Evolutionary conservation across 2,329 filamentous ascomycete genomes (phyloP).

Genomic region (Epichloe uncinata): DNA sequence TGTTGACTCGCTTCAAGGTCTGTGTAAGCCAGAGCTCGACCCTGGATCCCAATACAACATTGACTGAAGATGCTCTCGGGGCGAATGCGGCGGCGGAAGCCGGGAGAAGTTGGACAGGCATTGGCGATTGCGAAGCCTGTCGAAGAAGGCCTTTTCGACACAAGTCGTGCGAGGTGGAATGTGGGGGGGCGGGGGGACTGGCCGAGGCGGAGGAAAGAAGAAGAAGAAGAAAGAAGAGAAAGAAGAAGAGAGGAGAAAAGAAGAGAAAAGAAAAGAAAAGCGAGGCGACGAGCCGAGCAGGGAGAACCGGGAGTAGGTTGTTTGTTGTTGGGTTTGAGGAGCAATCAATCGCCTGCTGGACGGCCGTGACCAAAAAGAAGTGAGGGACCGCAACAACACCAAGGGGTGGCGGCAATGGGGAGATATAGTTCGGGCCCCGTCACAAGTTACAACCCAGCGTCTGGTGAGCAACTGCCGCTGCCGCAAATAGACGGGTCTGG

Average conservation of each 20-base stretch:
- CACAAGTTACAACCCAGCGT: too few species aligned
- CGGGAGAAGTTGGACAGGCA: constrained; percentile 88
- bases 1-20: constrained; percentile 92
- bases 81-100: constrained; percentile 95
- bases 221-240: constrained; percentile 15
- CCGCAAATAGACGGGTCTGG: too few species aligned
- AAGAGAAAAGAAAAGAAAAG: constrained; percentile 23
- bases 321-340: constrained; percentile 4
- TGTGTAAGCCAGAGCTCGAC: constrained; percentile 94
- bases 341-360: constrained; percentile 42
- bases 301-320: constrained; percentile 15
- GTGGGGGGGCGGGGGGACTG: neutral
- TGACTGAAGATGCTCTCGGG: constrained; percentile 77
- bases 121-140: constrained; percentile 23
- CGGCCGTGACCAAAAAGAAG: constrained; percentile 43
- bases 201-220: constrained; percentile 16
- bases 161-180: neutral
- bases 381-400: constrained; percentile 24
- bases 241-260: constrained; percentile 23
- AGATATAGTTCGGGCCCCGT: neutral
- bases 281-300: constrained; percentile 38
- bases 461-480: too few species aligned
- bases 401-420: constrained; percentile 20
- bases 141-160: neutral
- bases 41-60: constrained; percentile 84